Conservation (phyloP, 352 stramenopile genomes). For the Pythium aquatile region DNA sequence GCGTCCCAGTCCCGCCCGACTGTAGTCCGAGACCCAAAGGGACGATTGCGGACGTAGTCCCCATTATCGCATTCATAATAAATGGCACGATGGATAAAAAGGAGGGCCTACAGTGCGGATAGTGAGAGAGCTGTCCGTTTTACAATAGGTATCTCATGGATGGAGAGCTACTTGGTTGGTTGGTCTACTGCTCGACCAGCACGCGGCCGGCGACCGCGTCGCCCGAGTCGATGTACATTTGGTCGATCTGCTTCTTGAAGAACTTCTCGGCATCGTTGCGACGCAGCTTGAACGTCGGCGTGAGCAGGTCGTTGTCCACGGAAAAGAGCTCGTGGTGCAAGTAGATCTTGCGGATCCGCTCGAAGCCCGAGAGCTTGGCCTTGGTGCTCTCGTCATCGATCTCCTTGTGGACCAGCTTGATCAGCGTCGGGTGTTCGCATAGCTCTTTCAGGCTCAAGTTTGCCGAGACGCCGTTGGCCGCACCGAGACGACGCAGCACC, state of each 20-base stretch:
- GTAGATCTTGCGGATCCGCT: constrained; percentile 90
- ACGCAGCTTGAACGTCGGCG: constrained; percentile 97
- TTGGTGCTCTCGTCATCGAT: constrained; percentile 51
- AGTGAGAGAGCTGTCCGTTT: too few relatives aligned
- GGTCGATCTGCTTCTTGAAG: constrained; percentile 69
- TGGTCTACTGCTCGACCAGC: not conserved
- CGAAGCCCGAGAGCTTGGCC: constrained; percentile 89
- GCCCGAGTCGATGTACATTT: constrained; percentile 64
- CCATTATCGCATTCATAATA: constrained; percentile 10
- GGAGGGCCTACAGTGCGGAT: not conserved
- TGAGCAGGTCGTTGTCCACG: constrained; percentile 94
- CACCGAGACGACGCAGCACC: constrained; percentile 36
- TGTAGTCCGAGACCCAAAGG: not conserved
- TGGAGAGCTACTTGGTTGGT: not conserved
- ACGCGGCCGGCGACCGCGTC: constrained; percentile 42
- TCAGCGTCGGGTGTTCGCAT: constrained; percentile 47
- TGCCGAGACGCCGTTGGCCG: constrained; percentile 34
- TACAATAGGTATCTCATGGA: too few relatives aligned
- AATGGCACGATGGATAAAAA: constrained; percentile 6
- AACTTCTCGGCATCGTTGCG: constrained; percentile 56
- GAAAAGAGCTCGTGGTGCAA: constrained; percentile 90
- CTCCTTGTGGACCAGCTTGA: constrained; percentile 45
- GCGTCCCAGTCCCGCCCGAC: not conserved
- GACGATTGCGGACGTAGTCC: not conserved
- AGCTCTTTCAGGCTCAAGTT: constrained; percentile 37